phyloP scores from a whole-genome alignment of 495 filamentous ascomycete species.

The Penicillium antarcticum region DNA sequence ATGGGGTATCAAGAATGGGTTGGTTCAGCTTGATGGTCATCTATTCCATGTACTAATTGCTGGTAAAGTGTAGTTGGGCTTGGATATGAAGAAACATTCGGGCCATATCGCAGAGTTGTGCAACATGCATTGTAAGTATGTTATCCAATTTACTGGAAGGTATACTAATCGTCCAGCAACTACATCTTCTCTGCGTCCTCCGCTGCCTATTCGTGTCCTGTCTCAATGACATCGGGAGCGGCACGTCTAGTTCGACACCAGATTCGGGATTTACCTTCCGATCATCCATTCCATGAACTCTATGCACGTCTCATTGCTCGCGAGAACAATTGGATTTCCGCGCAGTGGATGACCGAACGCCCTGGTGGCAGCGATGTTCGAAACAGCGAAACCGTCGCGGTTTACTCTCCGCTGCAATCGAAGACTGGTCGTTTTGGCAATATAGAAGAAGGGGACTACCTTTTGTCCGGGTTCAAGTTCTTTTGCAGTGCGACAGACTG shows the following conservation, averaged over 20 bases:
- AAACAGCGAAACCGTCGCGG: constrained; percentile 62
- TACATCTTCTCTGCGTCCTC: constrained; percentile 62
- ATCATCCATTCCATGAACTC: constrained; percentile 49
- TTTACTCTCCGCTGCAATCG: constrained; percentile 19
- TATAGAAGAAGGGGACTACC: constrained; percentile 26
- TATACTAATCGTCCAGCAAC: constrained; percentile 54
- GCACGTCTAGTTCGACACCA: constrained; percentile 55
- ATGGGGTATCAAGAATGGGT: constrained; percentile 33
- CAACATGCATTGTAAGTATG: constrained; percentile 29
- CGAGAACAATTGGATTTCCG: constrained; percentile 66
- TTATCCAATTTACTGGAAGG: not conserved
- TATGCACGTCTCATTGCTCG: constrained; percentile 50
- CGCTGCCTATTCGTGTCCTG: constrained; percentile 60
- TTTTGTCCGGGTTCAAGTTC: constrained; percentile 68
- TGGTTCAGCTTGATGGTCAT: not conserved
- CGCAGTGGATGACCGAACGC: constrained; percentile 82
- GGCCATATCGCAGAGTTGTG: constrained; percentile 34
- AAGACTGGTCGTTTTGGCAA: constrained; percentile 9
- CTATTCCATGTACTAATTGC: not conserved
- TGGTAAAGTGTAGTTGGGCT: constrained; percentile 32
- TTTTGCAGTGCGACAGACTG: constrained; percentile 71
- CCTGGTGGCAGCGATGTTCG: constrained; percentile 68
- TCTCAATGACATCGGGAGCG: constrained; percentile 67
- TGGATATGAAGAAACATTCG: constrained; percentile 32
- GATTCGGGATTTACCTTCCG: constrained; percentile 25